A percentile compares a stretch with the other conserved stretches of the same genome.
These are phyloP conservation scores for Xylaria intraflava DNA, from an alignment of 495 filamentous ascomycete genomes.

Conservation along the genomic window DNA sequence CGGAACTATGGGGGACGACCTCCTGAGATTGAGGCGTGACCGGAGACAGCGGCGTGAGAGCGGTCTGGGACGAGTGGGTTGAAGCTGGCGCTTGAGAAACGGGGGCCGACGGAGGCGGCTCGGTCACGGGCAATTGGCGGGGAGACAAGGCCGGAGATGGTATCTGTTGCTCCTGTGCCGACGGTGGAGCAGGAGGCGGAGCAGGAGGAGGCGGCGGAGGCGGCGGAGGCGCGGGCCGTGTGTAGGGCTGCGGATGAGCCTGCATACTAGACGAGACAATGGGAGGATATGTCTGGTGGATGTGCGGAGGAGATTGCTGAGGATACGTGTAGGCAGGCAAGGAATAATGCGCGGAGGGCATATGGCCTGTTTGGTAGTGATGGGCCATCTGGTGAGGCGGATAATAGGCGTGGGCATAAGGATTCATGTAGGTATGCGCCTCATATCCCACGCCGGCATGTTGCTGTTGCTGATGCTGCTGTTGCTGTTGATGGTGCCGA, in stretches of 20 bases:
- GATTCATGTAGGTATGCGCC: constrained; percentile 23
- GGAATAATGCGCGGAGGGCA: constrained; percentile 27
- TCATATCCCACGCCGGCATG: constrained; percentile 11
- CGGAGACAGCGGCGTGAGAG: constrained; percentile 35
- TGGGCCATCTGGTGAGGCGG: constrained; percentile 29
- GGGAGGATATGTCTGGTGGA: constrained; percentile 38
- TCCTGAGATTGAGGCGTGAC: constrained; percentile 20
- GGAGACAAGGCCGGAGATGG: constrained; percentile 37
- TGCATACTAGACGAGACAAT: constrained; percentile 32
- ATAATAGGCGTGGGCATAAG: constrained; percentile 33
- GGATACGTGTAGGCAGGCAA: constrained; percentile 32
- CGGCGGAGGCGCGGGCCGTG: constrained; percentile 29
- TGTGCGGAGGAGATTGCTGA: constrained; percentile 31
- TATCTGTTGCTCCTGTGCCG: constrained; percentile 16
- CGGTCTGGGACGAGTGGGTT: constrained; percentile 38
- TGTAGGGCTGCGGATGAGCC: constrained; percentile 28
- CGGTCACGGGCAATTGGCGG: constrained; percentile 31
- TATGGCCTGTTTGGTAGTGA: constrained; percentile 36
- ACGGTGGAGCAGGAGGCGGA: constrained; percentile 19
- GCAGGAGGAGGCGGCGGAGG: constrained; percentile 33
- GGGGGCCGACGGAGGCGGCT: constrained; percentile 30
- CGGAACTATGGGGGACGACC: constrained; percentile 8
- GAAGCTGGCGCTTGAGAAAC: constrained; percentile 35
- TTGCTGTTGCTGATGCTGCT: constrained; percentile 25
- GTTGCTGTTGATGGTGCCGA: constrained; percentile 18